Evolutionary conservation across 2,329 filamentous ascomycete species (phyloP), one percentile per base, ranked within the genome.

Genomic region (Penicillium digitatum): DNA sequence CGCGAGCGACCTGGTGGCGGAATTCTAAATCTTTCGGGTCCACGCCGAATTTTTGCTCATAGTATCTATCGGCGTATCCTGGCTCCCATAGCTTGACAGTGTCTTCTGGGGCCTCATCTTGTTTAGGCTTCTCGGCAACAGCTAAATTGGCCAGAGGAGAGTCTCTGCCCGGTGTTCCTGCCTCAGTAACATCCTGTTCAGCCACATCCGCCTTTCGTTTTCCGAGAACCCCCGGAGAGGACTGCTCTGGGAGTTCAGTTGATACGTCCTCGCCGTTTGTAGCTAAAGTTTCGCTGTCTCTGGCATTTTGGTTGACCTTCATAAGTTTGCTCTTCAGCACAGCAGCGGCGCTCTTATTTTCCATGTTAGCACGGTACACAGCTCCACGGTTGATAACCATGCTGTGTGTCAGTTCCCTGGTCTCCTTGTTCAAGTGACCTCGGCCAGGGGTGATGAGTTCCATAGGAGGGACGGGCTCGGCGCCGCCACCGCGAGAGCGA

Each of bases 341-440:
- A 58, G 90, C 92, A 31, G 94, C 94, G 24, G 94, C 94, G 66
- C 90, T 96, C 75, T 95, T 96, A 76, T 99, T 99, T 52, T 91
- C 90, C 52, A 84, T 78, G 60, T 90, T 93, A 29, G 89, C 85
- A 66, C 87, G 86, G 54, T 84, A 80, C 32, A 83, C 76, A 26
- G 80, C 78, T 26, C 81, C 82, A 55, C 87, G 84, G 68, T 93
- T 93, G 57, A 94, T 86, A 8, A 96, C 84, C 82, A 95, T 90
- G 62, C 92, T 91, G 69, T 96, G 89, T 8, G 91, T 95, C 57
- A 95, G 77, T 29, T 81, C 77, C 49, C 80, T 78, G 3, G 83
- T 78, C 65, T 82, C 82, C 58, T 78, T 79, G 27, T 82, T 67
- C 79, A 85, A 61, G 72, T 82, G 60, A 52, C 78, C 79, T 55